Conservation (phyloP, 208 protist genomes). For the Trypanosoma rangeli region DNA sequence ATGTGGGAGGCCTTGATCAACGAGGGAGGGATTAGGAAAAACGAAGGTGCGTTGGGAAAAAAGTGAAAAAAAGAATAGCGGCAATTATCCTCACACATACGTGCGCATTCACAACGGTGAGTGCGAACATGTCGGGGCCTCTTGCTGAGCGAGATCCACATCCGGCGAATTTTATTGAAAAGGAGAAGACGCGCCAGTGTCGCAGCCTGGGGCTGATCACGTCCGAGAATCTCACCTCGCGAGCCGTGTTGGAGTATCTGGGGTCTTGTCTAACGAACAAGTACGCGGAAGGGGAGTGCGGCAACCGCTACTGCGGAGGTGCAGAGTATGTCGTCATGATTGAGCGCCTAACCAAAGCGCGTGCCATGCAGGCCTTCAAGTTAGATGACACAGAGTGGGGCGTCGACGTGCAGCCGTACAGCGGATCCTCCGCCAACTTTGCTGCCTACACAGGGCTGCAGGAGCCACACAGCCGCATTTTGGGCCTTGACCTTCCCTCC, state of each 20-base stretch:
- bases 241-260: slow-evolving; percentile 96
- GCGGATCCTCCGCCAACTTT: slow-evolving; percentile 98
- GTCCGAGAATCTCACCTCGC: slow-evolving; percentile 98
- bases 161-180: slow-evolving; percentile 77
- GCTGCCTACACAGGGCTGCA: slow-evolving; percentile 96
- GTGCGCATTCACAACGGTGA: too few species aligned
- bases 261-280: slow-evolving; percentile 99
- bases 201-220: slow-evolving; percentile 91
- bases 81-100: background rate
- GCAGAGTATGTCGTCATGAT: slow-evolving; percentile 98
- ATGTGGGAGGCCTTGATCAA: too few species aligned
- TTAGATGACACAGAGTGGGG: slow-evolving; percentile 96
- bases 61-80: background rate
- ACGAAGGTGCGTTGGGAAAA: background rate
- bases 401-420: slow-evolving; percentile 99
- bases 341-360: slow-evolving; percentile 92
- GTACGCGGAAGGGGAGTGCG: slow-evolving; percentile 98
- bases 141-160: slow-evolving; percentile 77
- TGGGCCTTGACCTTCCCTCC: slow-evolving; percentile 94
- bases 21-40: too few species aligned
- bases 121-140: slow-evolving; percentile 19
- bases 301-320: slow-evolving; percentile 98
- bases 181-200: slow-evolving; percentile 87
- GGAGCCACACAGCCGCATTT: slow-evolving; percentile 97
- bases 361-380: slow-evolving; percentile 94